These are phyloP conservation scores for Adansonia grandidieri DNA, from an alignment of 441 rosid species.

Conservation along the genomic window DNA sequence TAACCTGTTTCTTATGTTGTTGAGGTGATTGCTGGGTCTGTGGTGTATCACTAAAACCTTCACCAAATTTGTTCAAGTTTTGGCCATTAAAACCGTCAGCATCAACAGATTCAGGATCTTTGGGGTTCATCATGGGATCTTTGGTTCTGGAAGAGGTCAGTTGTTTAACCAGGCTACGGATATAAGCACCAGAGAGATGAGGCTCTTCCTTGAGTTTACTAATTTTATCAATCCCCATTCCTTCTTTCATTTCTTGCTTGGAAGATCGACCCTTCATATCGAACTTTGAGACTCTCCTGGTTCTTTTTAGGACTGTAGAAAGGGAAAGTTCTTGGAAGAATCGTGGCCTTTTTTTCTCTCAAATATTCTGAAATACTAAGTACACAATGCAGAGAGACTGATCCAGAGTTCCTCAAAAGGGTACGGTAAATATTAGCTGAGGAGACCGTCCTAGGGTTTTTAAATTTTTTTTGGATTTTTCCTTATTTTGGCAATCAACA, in stretches of 20 bases:
- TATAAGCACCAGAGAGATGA: slow-evolving; percentile 77
- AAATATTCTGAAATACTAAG: slow-evolving; percentile 52
- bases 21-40: slow-evolving; percentile 52
- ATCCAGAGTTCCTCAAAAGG: slow-evolving; percentile 55
- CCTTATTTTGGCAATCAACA: slow-evolving; percentile 57
- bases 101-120: slow-evolving; percentile 36
- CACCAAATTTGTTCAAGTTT: slow-evolving; percentile 36
- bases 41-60: slow-evolving; percentile 44
- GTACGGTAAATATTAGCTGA: slow-evolving; percentile 71
- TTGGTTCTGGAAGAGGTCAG: slow-evolving; percentile 65
- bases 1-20: slow-evolving; percentile 84
- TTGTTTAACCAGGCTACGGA: slow-evolving; percentile 79
- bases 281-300: background rate
- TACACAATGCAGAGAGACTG: slow-evolving; percentile 55
- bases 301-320: slow-evolving; percentile 25
- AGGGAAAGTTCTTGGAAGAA: slow-evolving; percentile 37
- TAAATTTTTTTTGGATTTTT: slow-evolving; percentile 56
- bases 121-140: slow-evolving; percentile 50
- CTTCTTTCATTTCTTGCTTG: slow-evolving; percentile 42
- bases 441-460: slow-evolving; percentile 43
- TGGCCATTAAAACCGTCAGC: slow-evolving; percentile 40
- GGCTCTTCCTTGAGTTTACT: slow-evolving; percentile 55
- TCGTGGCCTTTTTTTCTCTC: slow-evolving; percentile 33
- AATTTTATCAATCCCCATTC: slow-evolving; percentile 44
- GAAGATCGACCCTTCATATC: slow-evolving; percentile 56